phyloP scores from a whole-genome alignment of 805 yeast species.

The Lipomyces sp. region DNA sequence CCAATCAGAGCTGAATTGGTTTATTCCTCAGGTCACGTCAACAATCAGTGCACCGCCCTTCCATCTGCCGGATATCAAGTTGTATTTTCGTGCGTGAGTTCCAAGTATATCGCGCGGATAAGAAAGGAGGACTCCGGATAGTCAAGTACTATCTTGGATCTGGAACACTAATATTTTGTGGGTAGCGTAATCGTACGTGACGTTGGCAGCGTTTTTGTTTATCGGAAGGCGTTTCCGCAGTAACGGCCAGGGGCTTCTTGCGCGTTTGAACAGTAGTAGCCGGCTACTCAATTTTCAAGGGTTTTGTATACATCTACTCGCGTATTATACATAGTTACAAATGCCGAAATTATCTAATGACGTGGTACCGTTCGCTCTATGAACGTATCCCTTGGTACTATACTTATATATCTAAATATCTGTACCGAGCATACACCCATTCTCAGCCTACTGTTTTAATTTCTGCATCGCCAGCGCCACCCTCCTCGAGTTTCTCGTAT shows the following conservation, averaged over 20 bases:
- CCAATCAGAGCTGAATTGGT: background rate
- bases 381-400: too few relatives aligned
- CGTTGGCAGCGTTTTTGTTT: background rate
- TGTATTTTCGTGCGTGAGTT: background rate
- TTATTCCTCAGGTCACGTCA: background rate
- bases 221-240: background rate
- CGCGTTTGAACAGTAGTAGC: background rate
- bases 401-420: background rate
- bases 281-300: background rate
- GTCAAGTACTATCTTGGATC: background rate
- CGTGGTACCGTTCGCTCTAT: too few relatives aligned
- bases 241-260: background rate
- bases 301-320: background rate
- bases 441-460: constrained; percentile 4
- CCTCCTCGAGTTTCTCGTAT: constrained; percentile 31
- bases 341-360: too few relatives aligned
- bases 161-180: background rate
- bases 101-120: background rate
- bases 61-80: background rate
- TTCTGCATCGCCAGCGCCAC: constrained; percentile 2
- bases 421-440: background rate
- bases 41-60: background rate
- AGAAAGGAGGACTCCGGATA: background rate
- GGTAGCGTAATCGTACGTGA: background rate
- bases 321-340: too few relatives aligned